These are phyloP conservation scores for Rhizopogon vinicolor DNA, from an alignment of 768 basidiomycete genomes.

Conservation along the genomic window DNA sequence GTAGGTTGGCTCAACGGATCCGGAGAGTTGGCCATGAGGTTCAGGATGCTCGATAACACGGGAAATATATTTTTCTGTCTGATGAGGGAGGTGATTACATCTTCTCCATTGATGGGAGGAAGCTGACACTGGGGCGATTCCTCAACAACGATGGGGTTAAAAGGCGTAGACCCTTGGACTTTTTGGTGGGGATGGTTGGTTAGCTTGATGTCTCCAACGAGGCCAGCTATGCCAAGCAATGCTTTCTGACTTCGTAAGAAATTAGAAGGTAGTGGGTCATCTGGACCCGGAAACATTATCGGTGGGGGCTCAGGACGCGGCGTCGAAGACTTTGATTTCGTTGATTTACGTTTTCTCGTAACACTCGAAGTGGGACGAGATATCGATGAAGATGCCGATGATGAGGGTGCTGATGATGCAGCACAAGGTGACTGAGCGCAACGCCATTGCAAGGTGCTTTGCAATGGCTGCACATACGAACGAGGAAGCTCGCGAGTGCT, in stretches of 20 bases:
- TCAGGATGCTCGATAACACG: slow-evolving; percentile 57
- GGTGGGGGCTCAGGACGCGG: slow-evolving; percentile 48
- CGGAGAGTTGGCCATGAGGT: slow-evolving; percentile 43
- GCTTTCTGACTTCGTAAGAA: slow-evolving; percentile 72
- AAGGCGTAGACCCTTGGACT: slow-evolving; percentile 46
- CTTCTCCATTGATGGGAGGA: slow-evolving; percentile 48
- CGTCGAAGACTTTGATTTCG: slow-evolving; percentile 34
- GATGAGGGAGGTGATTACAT: slow-evolving; percentile 55
- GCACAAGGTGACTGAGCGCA: background rate
- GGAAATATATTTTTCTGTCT: slow-evolving; percentile 66
- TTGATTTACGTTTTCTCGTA: slow-evolving; percentile 28
- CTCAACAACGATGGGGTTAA: slow-evolving; percentile 70
- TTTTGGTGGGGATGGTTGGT: slow-evolving; percentile 40
- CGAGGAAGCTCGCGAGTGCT: slow-evolving; percentile 32
- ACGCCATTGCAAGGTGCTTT: background rate
- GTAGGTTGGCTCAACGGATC: slow-evolving; percentile 2
- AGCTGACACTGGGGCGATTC: slow-evolving; percentile 40
- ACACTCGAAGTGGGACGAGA: slow-evolving; percentile 10
- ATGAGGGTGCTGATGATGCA: background rate
- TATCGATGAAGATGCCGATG: background rate
- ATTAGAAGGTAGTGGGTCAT: slow-evolving; percentile 57
- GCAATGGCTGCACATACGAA: slow-evolving; percentile 9
- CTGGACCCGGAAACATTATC: slow-evolving; percentile 59
- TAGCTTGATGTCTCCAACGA: slow-evolving; percentile 63
- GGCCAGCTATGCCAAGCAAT: slow-evolving; percentile 66